A percentile compares a stretch with the other conserved stretches of the same genome.
These are phyloP conservation scores for Serendipita sp. DNA, from an alignment of 768 basidiomycete genomes.

Conservation along the genomic window DNA sequence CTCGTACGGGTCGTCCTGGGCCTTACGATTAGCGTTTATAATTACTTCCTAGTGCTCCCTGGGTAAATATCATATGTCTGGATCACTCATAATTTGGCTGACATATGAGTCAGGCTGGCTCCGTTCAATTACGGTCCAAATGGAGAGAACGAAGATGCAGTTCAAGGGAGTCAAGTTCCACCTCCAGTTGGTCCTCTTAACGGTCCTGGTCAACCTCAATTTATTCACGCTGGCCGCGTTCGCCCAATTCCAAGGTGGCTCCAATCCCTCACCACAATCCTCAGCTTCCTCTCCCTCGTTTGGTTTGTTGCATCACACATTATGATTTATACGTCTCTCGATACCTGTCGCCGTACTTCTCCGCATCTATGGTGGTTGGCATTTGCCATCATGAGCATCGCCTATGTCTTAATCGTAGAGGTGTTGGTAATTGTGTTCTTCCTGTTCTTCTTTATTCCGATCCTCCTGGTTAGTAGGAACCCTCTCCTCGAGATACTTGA, in stretches of 20 bases:
- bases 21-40: constrained; percentile 13
- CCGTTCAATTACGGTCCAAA: background rate
- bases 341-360: constrained; percentile 53
- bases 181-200: constrained; percentile 2
- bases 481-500: constrained; percentile 7
- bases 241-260: background rate
- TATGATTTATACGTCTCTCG: constrained; percentile 57
- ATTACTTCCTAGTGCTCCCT: constrained; percentile 7
- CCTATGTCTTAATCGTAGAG: constrained; percentile 59
- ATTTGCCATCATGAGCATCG: constrained; percentile 62
- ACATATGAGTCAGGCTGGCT: background rate
- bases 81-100: background rate
- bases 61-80: background rate
- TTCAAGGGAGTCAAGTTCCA: constrained; percentile 20
- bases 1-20: constrained; percentile 35
- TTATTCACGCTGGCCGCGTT: background rate
- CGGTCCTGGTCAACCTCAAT: background rate
- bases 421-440: constrained; percentile 58
- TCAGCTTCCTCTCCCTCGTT: constrained; percentile 52
- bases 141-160: background rate
- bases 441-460: constrained; percentile 62
- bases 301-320: constrained; percentile 78
- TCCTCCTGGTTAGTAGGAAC: constrained; percentile 46
- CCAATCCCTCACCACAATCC: constrained; percentile 35
- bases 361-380: constrained; percentile 81